Base-by-base conservation (phyloP, 2,329 filamentous ascomycete species). In the Exophiala mesophila region DNA sequence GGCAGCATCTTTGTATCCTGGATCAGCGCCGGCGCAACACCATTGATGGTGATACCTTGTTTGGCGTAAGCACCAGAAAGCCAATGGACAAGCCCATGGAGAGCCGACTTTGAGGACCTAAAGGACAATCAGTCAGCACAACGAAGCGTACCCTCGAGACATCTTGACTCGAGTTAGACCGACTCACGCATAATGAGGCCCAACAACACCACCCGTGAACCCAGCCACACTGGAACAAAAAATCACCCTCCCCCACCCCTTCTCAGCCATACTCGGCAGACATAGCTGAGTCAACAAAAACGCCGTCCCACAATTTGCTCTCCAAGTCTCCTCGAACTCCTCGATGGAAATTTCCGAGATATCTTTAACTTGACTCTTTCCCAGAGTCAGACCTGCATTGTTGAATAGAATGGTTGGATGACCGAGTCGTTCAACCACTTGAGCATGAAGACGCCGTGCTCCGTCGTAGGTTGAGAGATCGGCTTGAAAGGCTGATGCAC, bases 171-270 rank as follows among this genome's bases (percentile, higher is more conserved):
- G n/a, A n/a, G n/a, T n/a, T n/a, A n/a, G n/a, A n/a, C n/a, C n/a
- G n/a, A 64, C 51, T 30, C 36, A 54, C 51, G 53, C 53, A 50
- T 55, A 55, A 72, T 69, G 67, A 38, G 76, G 78, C 17, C 78
- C 77, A 53, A 82, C 82, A 45, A 82, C 75, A 2, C 79, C 79
- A 8, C 76, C 78, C 0, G 79, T 80, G 29, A 75, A 71, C 1
- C 72, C 78, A 7, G 80, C 77, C 47, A 83, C 80, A 30, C 76
- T 80, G 6, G 76, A 79, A 49, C 82, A 72, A 52, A 79, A 80
- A 33, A 82, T 66, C 54, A 83, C 76, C 3, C 80, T 68, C 2
- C 80, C 80, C 78, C 79, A 83, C 15, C 64, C 60, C 53, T 74
- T 71, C 15, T 62, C 59, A 45, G 74, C 71, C 80, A 83, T 83